These are phyloP conservation scores for Phtheirospermum japonicum DNA, from an alignment of 257 asterid species.

Conservation along the genomic window DNA sequence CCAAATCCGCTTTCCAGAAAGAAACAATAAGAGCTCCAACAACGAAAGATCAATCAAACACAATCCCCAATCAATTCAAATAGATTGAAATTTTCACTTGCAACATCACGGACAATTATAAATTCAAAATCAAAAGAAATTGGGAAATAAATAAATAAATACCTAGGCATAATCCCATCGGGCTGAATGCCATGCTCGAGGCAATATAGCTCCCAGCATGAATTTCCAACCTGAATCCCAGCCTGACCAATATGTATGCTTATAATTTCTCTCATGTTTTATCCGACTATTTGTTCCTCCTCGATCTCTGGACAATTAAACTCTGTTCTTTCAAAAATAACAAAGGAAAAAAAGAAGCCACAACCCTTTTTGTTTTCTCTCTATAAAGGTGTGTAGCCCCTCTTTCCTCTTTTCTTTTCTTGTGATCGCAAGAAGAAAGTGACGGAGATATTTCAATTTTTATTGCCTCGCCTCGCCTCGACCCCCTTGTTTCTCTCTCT, in stretches of 20 bases:
- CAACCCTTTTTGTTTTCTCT: neutral
- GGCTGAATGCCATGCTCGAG: conserved; percentile 14
- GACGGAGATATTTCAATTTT: neutral
- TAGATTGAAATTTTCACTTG: no score
- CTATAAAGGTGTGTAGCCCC: neutral
- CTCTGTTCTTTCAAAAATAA: neutral
- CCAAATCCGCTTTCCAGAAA: neutral
- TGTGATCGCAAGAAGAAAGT: neutral
- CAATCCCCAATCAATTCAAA: neutral
- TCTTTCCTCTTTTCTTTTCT: neutral
- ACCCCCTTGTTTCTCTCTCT: neutral
- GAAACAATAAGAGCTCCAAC: neutral
- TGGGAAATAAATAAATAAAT: neutral
- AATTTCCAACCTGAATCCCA: conserved; percentile 10
- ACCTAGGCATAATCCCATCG: conserved; percentile 6
- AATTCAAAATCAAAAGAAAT: neutral
- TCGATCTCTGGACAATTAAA: neutral
- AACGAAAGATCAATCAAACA: neutral
- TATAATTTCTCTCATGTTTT: neutral
- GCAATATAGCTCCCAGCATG: conserved; percentile 9
- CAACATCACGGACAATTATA: no score
- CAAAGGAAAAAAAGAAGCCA: neutral
- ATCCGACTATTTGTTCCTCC: neutral
- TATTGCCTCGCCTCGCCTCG: neutral
- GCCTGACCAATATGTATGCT: conserved; percentile 6